Conservation (phyloP, 225 moss, liverwort and hornwort genomes). For the Polytrichum commune region DNA sequence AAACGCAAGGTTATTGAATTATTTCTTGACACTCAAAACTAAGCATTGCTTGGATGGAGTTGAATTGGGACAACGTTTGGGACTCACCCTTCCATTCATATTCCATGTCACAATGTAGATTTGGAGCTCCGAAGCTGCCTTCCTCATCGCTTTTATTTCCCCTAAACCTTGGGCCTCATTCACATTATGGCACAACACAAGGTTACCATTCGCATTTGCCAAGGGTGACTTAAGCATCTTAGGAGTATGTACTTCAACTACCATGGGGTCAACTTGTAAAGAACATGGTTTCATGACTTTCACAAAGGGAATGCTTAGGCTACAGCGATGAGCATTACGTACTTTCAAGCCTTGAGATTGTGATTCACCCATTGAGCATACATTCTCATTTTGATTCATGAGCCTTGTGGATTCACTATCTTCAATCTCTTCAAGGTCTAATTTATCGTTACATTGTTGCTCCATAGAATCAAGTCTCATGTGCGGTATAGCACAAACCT, state of each 20-base stretch:
- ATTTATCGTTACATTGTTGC: background rate
- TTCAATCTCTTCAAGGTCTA: slow-evolving; percentile 11
- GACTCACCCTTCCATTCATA: slow-evolving; percentile 77
- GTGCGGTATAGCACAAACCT: slow-evolving; percentile 10
- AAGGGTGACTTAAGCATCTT: slow-evolving; percentile 8
- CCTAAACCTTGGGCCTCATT: background rate
- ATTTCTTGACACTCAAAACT: too few species aligned
- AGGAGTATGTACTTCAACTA: slow-evolving; percentile 5
- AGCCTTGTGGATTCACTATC: slow-evolving; percentile 6
- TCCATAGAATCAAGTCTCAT: background rate
- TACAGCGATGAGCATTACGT: background rate
- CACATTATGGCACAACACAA: slow-evolving; percentile 6
- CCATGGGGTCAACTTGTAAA: slow-evolving; percentile 10
- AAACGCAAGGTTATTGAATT: too few species aligned
- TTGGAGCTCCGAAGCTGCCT: slow-evolving; percentile 19
- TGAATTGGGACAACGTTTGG: background rate
- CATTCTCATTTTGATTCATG: slow-evolving; percentile 11
- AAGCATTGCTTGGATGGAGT: too few species aligned
- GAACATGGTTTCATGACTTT: slow-evolving; percentile 1
- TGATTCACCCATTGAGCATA: background rate
- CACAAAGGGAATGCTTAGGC: background rate
- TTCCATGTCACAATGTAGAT: slow-evolving; percentile 87
- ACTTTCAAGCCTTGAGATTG: background rate
- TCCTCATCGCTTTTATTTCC: slow-evolving; percentile 6
- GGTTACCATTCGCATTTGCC: slow-evolving; percentile 1